Evolutionary conservation across 176 grass and related monocot genomes (phyloP).

Genomic region (Aegilops bicornis): DNA sequence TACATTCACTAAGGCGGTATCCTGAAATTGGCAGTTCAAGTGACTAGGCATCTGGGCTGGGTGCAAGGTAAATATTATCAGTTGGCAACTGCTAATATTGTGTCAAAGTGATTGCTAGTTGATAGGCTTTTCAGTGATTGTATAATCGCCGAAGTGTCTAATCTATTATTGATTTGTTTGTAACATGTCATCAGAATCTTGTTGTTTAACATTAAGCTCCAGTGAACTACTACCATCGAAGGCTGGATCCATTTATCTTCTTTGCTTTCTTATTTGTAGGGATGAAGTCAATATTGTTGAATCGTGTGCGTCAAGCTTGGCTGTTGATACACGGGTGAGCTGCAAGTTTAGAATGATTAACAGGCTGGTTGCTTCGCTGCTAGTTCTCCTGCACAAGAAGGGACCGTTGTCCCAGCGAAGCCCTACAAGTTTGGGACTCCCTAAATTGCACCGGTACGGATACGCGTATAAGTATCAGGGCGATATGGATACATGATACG

Average conservation of each 20-base stretch:
- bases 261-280: constrained; percentile 35
- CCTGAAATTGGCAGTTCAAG: too few species aligned
- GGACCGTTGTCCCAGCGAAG: too few species aligned
- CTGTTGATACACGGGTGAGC: constrained; percentile 58
- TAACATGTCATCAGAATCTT: neutral
- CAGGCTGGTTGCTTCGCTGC: constrained; percentile 56
- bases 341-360: constrained; percentile 85
- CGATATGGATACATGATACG: too few species aligned
- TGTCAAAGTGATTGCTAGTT: neutral
- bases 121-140: neutral
- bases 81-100: neutral
- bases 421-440: too few species aligned
- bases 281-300: constrained; percentile 65
- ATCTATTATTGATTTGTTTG: neutral
- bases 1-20: too few species aligned
- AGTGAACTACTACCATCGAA: neutral
- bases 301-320: constrained; percentile 69
- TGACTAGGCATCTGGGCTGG: too few species aligned
- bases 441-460: too few species aligned
- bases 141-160: too few species aligned
- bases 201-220: neutral
- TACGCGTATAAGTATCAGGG: too few species aligned
- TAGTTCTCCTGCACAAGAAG: neutral
- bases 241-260: neutral
- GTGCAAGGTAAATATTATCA: too few species aligned